These are phyloP conservation scores for Suillus luteus DNA, from an alignment of 768 basidiomycete species.

Conservation along the genomic window DNA sequence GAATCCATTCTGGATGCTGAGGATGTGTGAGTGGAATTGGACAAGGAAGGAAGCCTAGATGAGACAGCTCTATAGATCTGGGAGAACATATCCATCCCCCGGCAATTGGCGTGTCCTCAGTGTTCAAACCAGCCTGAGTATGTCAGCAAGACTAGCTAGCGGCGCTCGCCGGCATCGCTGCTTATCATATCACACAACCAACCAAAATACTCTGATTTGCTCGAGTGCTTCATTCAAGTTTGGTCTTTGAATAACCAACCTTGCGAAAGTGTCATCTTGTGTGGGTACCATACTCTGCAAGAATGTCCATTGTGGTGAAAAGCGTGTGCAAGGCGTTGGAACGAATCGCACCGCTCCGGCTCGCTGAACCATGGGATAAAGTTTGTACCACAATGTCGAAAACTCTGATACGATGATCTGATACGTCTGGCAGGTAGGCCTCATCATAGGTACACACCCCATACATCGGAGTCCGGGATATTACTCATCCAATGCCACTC, in stretches of 20 bases:
- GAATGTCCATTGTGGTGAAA: constrained; percentile 32
- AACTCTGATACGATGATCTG: constrained; percentile 11
- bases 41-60: constrained; percentile 11
- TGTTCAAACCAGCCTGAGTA: too few species aligned
- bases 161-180: too few species aligned
- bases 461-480: constrained; percentile 8
- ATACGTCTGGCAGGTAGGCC: constrained; percentile 55
- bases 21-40: not conserved
- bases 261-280: not conserved
- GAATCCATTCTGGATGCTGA: constrained; percentile 1
- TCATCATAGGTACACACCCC: constrained; percentile 60
- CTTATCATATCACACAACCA: not conserved
- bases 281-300: constrained; percentile 1
- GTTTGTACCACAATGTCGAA: constrained; percentile 47
- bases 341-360: constrained; percentile 78
- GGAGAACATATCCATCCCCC: constrained; percentile 10
- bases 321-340: constrained; percentile 71
- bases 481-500: constrained; percentile 7
- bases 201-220: constrained; percentile 1
- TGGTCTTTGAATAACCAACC: not conserved
- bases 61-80: constrained; percentile 12
- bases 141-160: too few species aligned
- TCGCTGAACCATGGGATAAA: constrained; percentile 95
- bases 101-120: not conserved
- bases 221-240: not conserved